Conservation (phyloP, 176 grass and related monocot genomes). For the Bothriochloa decipiens region DNA sequence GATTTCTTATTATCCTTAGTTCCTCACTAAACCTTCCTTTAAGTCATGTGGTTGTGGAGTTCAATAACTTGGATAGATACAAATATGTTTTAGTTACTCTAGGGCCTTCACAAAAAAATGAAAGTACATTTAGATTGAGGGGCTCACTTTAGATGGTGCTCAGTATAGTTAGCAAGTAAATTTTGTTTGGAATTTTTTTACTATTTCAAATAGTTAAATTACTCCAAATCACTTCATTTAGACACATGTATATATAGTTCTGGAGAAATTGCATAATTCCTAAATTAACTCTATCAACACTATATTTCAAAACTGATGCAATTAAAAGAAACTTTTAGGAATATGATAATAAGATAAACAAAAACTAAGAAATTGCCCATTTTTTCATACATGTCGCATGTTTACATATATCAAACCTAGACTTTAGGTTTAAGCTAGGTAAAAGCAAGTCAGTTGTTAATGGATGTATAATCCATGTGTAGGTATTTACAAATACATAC, state of each 20-base stretch:
- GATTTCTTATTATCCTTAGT: too few relatives aligned
- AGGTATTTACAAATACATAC: neutral
- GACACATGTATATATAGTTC: too few relatives aligned
- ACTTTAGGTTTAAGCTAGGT: neutral
- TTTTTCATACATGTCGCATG: neutral
- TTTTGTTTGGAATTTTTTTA: neutral
- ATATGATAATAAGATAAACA: neutral
- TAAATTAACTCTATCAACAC: neutral
- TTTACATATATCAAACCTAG: neutral
- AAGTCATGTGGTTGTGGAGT: neutral
- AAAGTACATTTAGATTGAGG: neutral
- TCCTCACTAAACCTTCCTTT: neutral
- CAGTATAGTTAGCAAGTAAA: neutral
- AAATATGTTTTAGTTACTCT: neutral
- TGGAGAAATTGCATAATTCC: neutral
- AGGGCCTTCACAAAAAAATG: neutral
- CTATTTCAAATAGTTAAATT: neutral
- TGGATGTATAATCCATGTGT: neutral
- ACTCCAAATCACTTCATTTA: neutral
- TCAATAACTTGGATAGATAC: neutral
- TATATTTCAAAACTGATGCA: neutral
- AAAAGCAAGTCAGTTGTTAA: neutral
- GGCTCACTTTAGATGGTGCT: neutral
- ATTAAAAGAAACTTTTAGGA: neutral
- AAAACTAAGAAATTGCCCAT: neutral